Base-by-base conservation (phyloP, 108 stramenopile genomes). In the Skeletonema menzelii region DNA sequence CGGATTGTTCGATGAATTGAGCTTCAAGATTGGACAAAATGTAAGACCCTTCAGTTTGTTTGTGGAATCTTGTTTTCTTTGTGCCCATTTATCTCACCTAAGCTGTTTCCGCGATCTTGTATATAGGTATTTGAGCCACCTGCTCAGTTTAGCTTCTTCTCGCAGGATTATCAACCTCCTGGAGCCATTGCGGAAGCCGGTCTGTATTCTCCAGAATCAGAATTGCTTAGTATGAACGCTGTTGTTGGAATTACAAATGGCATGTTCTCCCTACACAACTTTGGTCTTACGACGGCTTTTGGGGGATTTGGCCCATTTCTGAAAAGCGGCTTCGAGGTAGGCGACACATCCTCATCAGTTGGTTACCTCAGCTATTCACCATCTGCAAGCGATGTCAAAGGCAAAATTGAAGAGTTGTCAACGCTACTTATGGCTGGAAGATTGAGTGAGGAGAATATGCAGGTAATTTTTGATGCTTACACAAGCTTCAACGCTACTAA, bases 391-490 rank as follows among this genome's bases (percentile, higher is more conserved):
- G 66, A 72, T 38, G 37, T 72, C 14, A 44, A 66, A 0, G 22
- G 44, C 20, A 79, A 72, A 65, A 71, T 90, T 14, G 79, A 87
- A 34, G 89, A 90, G 19, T 80, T 92, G 26, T 65, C 86, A 20
- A 72, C 72, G 3, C 49, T 91, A 14, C 59, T 91, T 35, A 87
- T 86, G 10, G 76, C 72, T 8, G 90, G 90, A 19, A 64, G 90
- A 15, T 72, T 91, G 40, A 82, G 77, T 59, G 61, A 28, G 1
- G 65, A 59, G 17, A 80, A 76, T n/a, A 70, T 66, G 30, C 56
- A 57, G 62, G 58, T 65, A 5, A 44, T 72, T 42, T 11, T 60
- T 20, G 65, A 72, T 42, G 78, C 78, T 10, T 72, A 72, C 61
- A 42, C 70, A 3, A 72, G 68, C 40, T 79, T 79, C 60, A 14